Base-by-base conservation (phyloP, 495 filamentous ascomycete genomes). In the Lepidopterella palustris region DNA sequence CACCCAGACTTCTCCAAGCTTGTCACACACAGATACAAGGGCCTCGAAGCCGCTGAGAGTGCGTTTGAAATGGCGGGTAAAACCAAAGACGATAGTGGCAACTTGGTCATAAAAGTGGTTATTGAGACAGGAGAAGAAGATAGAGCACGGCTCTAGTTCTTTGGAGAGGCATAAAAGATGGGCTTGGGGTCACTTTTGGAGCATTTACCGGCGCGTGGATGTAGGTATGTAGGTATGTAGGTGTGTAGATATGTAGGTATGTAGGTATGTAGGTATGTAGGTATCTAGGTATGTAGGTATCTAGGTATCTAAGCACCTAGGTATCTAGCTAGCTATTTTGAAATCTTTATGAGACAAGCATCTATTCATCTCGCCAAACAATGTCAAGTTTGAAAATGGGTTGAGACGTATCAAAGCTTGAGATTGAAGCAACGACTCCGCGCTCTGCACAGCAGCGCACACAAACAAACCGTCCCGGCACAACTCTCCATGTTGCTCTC, bases 1-100 rank as follows among this genome's bases (percentile, higher is more conserved):
- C 75, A 92, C 28, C 84, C 84, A 5, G 79, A 79, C 61, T 77
- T 87, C 63, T 78, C 82, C 35, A 77, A 84, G 60, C 78, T 87
- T 74, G 82, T 96, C 18, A 96, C 90, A 20, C 91, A 96, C 73
- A 78, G 82, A 42, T 81, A 88, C 64, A 77, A 76, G 55, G 83
- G 93, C 11, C 78, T 89, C 26, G 85, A 82, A 20, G 73, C 76
- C 23, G 83, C 80, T 6, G 80, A 83, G 59, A 72, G 81, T 20
- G 92, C 89, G 9, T 95, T 97, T 71, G 78, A 83, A 48, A 80
- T 96, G 71, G 90, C 89, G n/a, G 86, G 86, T 15, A 83, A 81
- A 66, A 89, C 86, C 4, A 78, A 82, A n/a, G 91, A 96, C 74
- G 83, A 85, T 55, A 70, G 84, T 0, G 89, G 89, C 9, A 85